Conservation (phyloP, 2,329 filamentous ascomycete genomes). For the Teratosphaeria pseudoeucalypti region DNA sequence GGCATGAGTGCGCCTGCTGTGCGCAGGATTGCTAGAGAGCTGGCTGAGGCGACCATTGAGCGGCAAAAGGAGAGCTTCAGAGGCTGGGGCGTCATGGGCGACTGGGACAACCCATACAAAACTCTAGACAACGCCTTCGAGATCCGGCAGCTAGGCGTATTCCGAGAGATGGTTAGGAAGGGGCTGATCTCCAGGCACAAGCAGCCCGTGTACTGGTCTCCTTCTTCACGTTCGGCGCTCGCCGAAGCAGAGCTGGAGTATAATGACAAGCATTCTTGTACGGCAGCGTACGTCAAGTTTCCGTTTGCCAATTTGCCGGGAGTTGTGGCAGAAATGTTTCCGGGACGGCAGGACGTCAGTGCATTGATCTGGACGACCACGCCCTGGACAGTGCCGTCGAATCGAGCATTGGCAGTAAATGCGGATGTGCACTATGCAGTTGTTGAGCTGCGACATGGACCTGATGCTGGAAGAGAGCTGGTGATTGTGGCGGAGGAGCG, state of each 20-base stretch:
- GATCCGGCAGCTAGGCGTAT: conserved; percentile 62
- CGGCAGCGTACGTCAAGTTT: conserved; percentile 70
- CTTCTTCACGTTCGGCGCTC: conserved; percentile 65
- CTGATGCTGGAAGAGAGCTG: conserved; percentile 21
- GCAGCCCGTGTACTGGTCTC: conserved; percentile 82
- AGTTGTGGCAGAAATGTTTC: conserved; percentile 26
- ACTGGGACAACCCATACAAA: conserved; percentile 66
- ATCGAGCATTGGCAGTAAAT: conserved; percentile 70
- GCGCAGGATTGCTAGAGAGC: conserved; percentile 51
- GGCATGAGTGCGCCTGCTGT: conserved; percentile 42
- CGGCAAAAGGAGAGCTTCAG: conserved; percentile 65
- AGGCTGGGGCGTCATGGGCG: conserved; percentile 67
- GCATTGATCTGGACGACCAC: conserved; percentile 99
- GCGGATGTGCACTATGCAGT: conserved; percentile 5
- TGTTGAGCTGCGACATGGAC: conserved; percentile 4
- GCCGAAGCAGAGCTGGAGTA: conserved; percentile 82
- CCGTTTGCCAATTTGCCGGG: conserved; percentile 47
- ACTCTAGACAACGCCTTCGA: conserved; percentile 73
- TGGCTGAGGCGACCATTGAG: conserved; percentile 59
- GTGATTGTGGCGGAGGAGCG: conserved; percentile 64
- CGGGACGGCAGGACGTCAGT: conserved; percentile 46
- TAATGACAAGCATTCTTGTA: conserved; percentile 61
- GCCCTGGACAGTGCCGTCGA: conserved; percentile 92
- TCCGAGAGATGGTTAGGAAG: conserved; percentile 62
- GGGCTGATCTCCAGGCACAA: conserved; percentile 63